These are phyloP conservation scores for Extremus antarcticus DNA, from an alignment of 495 filamentous ascomycete species.

Conservation along the genomic window DNA sequence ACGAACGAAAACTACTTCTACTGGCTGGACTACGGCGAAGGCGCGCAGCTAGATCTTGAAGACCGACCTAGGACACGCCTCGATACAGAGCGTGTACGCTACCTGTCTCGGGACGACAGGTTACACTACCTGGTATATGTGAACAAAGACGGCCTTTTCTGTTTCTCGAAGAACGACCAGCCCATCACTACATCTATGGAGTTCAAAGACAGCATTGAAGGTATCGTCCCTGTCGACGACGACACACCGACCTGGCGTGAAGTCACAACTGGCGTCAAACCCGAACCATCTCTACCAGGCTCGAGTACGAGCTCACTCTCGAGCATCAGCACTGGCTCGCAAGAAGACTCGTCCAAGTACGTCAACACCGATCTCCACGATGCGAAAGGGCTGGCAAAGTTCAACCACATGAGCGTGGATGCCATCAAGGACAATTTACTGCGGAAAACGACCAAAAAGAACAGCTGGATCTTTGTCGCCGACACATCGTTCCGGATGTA, in stretches of 20 bases:
- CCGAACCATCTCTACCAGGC: not conserved
- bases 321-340: slow-evolving; percentile 9
- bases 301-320: slow-evolving; percentile 20
- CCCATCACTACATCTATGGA: slow-evolving; percentile 63
- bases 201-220: slow-evolving; percentile 68
- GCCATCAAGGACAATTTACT: slow-evolving; percentile 62
- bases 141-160: slow-evolving; percentile 28
- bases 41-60: slow-evolving; percentile 29
- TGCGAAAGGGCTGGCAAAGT: slow-evolving; percentile 49
- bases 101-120: slow-evolving; percentile 33
- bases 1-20: slow-evolving; percentile 88
- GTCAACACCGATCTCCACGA: slow-evolving; percentile 43
- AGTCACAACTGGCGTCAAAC: slow-evolving; percentile 12
- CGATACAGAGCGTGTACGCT: slow-evolving; percentile 31
- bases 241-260: slow-evolving; percentile 40
- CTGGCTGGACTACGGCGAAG: slow-evolving; percentile 74
- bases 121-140: slow-evolving; percentile 31
- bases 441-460: slow-evolving; percentile 57
- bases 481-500: slow-evolving; percentile 82
- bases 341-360: slow-evolving; percentile 38
- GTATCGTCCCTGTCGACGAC: slow-evolving; percentile 60
- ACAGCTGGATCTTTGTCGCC: slow-evolving; percentile 85
- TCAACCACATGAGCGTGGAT: slow-evolving; percentile 55
- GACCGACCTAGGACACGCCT: slow-evolving; percentile 29
- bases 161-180: slow-evolving; percentile 51